Evolutionary conservation across 352 stramenopile genomes (phyloP).

Genomic region (Thraustochytrium sp.): DNA sequence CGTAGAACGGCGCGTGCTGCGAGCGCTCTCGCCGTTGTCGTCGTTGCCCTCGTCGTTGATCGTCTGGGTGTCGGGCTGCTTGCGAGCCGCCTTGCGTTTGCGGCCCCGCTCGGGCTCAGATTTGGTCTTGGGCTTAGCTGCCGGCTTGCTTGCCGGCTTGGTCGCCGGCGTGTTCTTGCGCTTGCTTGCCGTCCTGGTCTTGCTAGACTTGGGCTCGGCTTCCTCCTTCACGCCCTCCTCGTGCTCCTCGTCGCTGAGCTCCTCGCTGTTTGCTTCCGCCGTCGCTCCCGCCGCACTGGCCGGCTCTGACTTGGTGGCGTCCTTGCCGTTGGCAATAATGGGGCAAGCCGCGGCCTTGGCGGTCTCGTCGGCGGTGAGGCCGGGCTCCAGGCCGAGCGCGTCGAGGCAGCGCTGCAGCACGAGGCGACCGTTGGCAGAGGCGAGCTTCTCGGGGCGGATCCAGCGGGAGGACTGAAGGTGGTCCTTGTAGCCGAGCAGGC

Average conservation of each 20-base stretch:
- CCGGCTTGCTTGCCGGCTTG: neutral
- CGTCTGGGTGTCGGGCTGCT: no score
- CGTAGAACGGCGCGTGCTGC: no score
- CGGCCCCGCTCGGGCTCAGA: no score
- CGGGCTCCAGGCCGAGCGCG: neutral
- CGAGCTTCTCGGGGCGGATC: neutral
- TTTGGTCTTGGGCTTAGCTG: neutral
- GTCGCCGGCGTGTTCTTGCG: neutral
- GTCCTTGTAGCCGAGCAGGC: neutral
- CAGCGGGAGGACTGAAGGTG: conserved; percentile 21
- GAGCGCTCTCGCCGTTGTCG: no score
- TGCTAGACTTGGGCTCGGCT: neutral
- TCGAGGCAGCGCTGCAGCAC: neutral
- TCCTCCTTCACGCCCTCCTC: neutral
- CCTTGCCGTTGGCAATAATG: neutral
- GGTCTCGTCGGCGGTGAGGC: neutral
- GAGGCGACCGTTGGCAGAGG: neutral
- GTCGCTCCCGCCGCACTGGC: no score
- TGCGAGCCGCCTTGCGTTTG: no score
- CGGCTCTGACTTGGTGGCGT: neutral
- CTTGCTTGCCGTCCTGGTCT: neutral
- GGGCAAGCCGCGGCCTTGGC: neutral
- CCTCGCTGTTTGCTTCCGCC: neutral
- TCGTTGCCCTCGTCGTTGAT: no score
- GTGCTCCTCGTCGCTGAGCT: neutral